Conservation (phyloP, 31 red algal genomes). For the Bonnemaisonia californica region DNA sequence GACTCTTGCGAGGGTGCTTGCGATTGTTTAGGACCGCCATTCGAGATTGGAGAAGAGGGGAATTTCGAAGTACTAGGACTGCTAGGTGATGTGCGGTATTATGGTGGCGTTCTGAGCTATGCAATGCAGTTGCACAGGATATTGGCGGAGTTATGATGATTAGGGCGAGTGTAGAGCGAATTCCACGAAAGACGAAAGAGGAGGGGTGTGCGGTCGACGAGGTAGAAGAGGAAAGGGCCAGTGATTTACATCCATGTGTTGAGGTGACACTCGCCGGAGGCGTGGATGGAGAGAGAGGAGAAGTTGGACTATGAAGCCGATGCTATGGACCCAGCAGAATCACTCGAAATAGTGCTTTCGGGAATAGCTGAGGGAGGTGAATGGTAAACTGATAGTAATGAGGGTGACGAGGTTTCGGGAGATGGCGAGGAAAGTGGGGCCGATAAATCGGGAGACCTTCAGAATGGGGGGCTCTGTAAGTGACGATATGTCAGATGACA, state of each 20-base stretch:
- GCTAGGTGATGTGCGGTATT: conserved; percentile 71
- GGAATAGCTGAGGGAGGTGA: conserved; percentile 29
- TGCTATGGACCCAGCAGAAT: conserved; percentile 65
- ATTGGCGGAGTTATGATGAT: conserved; percentile 20
- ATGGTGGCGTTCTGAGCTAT: conserved; percentile 55
- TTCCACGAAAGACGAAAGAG: conserved; percentile 32
- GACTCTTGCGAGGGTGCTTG: conserved; percentile 73
- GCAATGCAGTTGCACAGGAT: conserved; percentile 53
- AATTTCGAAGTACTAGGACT: conserved; percentile 81
- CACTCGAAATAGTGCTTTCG: conserved; percentile 55
- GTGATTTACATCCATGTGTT: conserved; percentile 71
- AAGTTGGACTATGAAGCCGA: conserved; percentile 63
- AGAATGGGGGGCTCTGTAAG: too few species aligned
- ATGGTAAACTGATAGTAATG: conserved; percentile 38
- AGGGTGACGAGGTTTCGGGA: conserved; percentile 39
- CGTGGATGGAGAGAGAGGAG: conserved; percentile 57
- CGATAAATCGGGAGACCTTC: conserved; percentile 22
- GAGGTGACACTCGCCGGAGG: conserved; percentile 38
- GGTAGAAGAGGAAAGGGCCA: conserved; percentile 63
- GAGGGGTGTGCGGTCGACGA: conserved; percentile 48
- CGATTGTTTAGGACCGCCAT: conserved; percentile 90
- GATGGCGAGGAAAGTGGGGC: conserved; percentile 39
- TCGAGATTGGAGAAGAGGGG: conserved; percentile 63
- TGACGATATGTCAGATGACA: conserved; percentile 49
- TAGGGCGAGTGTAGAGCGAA: conserved; percentile 40